A percentile compares a stretch with the other conserved stretches of the same genome.
Evolutionary conservation across 805 yeast genomes (phyloP).

Genomic region (Candida germanica): DNA sequence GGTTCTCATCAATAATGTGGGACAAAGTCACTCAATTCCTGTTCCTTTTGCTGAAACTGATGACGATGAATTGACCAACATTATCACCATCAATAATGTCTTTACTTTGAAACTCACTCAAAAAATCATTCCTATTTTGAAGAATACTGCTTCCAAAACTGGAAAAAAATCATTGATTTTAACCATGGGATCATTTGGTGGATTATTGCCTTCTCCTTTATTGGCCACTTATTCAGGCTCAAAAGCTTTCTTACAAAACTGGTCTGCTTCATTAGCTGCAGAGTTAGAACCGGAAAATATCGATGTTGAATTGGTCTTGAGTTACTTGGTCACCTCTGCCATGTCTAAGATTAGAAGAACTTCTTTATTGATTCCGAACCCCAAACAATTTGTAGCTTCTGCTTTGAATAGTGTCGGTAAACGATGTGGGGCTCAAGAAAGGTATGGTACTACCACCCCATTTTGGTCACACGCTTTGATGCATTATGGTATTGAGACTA

Average conservation of each 20-base stretch:
- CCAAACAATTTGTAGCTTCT: slow-evolving; percentile 73
- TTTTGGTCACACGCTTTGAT: slow-evolving; percentile 91
- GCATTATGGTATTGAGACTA: slow-evolving; percentile 75
- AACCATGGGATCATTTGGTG: slow-evolving; percentile 97
- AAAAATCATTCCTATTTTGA: slow-evolving; percentile 69
- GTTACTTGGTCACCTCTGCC: slow-evolving; percentile 89
- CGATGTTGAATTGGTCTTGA: slow-evolving; percentile 82
- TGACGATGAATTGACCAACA: slow-evolving; percentile 69
- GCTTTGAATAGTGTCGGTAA: slow-evolving; percentile 71
- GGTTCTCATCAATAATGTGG: slow-evolving; percentile 87
- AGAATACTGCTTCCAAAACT: slow-evolving; percentile 26
- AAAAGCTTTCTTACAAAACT: slow-evolving; percentile 88
- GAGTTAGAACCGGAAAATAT: slow-evolving; percentile 67
- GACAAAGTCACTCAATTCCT: slow-evolving; percentile 91
- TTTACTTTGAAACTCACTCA: slow-evolving; percentile 85
- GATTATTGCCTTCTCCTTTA: slow-evolving; percentile 86
- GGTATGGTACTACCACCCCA: slow-evolving; percentile 84
- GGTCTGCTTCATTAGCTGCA: slow-evolving; percentile 88
- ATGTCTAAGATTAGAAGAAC: slow-evolving; percentile 90
- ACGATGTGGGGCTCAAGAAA: slow-evolving; percentile 89
- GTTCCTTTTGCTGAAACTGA: slow-evolving; percentile 86
- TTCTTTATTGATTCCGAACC: slow-evolving; percentile 74
- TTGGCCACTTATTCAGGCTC: slow-evolving; percentile 95
- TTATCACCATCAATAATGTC: slow-evolving; percentile 79
- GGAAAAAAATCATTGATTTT: slow-evolving; percentile 69